phyloP scores from a whole-genome alignment of 2,329 filamentous ascomycete species.

The Epichloe uncinata region DNA sequence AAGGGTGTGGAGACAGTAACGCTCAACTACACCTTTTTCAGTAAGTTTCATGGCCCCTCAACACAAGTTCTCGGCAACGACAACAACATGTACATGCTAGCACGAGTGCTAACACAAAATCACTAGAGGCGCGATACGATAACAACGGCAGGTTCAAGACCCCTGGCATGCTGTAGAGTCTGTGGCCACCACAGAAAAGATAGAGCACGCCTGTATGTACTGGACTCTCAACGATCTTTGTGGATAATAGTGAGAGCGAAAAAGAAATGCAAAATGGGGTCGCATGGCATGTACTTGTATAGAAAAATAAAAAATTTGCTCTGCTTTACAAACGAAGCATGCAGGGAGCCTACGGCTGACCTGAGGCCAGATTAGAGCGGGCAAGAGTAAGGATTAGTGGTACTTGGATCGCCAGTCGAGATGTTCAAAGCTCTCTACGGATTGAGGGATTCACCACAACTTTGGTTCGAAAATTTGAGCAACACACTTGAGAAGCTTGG shows the following conservation, averaged over 20 bases:
- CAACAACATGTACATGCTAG: not conserved
- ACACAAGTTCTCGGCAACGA: no score
- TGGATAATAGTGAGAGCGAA: not conserved
- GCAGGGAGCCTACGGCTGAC: not conserved
- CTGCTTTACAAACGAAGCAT: not conserved
- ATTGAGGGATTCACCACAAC: no score
- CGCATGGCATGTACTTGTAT: not conserved
- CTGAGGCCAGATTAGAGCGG: no score
- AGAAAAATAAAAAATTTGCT: not conserved
- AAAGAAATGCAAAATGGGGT: not conserved
- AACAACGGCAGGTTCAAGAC: conserved; percentile 31
- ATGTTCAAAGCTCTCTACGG: no score
- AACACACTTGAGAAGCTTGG: no score
- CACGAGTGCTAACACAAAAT: not conserved
- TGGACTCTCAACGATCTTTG: not conserved
- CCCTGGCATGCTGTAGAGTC: conserved; percentile 14
- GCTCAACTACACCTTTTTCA: conserved; percentile 96
- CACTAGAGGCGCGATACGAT: conserved; percentile 31
- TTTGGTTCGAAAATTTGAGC: no score
- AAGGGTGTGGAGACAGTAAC: conserved; percentile 90
- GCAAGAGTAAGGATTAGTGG: no score
- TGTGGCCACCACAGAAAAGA: not conserved
- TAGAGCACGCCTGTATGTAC: not conserved
- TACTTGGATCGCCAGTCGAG: no score
- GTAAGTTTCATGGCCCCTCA: conserved; percentile 38